phyloP scores from a whole-genome alignment of 208 protist species.

The Leishmania major region DNA sequence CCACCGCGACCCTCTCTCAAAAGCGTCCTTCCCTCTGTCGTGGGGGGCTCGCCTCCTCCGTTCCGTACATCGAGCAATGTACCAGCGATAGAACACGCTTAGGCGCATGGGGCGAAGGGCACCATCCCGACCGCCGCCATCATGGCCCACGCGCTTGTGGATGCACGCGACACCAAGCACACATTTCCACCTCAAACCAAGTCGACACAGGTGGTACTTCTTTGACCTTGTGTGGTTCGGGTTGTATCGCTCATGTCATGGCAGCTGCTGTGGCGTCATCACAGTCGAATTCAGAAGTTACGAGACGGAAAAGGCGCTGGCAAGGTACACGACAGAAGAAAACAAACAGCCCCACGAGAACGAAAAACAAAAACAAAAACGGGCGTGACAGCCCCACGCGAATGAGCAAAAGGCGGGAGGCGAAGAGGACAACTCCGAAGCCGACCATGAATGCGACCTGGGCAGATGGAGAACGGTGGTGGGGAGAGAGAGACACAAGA shows the following conservation, averaged over 20 bases:
- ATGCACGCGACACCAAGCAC: neutral
- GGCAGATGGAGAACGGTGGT: neutral
- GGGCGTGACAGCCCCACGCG: too few relatives aligned
- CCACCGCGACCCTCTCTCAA: neutral
- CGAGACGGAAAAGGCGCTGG: neutral
- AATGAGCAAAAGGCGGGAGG: too few relatives aligned
- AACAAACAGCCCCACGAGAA: neutral
- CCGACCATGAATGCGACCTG: neutral
- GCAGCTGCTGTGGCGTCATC: neutral
- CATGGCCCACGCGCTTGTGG: neutral
- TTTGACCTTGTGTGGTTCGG: neutral
- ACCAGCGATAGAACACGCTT: neutral
- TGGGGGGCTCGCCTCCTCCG: neutral
- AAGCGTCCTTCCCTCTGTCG: neutral
- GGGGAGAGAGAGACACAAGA: constrained; percentile 1
- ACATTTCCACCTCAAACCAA: neutral
- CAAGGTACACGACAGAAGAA: neutral
- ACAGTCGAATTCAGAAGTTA: neutral
- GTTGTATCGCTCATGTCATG: neutral
- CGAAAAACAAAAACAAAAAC: neutral
- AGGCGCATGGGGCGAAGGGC: neutral
- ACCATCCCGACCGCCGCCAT: neutral
- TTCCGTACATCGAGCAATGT: constrained; percentile 1
- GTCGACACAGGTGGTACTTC: neutral
- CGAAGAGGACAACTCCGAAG: neutral